Evolutionary conservation across 2,329 filamentous ascomycete species (phyloP).

Genomic region (Pseudogymnoascus sp.): DNA sequence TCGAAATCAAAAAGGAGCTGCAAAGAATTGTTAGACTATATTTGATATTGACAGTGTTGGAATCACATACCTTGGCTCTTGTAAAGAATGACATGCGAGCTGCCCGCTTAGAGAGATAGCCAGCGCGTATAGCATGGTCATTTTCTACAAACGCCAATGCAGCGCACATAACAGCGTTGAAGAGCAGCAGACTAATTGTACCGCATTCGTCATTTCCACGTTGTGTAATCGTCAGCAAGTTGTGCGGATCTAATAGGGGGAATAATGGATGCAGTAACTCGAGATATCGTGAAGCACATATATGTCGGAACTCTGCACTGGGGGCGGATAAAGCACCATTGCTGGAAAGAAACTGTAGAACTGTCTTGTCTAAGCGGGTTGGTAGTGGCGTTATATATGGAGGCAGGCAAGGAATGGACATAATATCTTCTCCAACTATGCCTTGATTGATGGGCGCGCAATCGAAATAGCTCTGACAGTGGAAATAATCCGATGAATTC

Average conservation of each 20-base stretch:
- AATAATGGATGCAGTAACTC: not conserved
- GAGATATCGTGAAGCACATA: not conserved
- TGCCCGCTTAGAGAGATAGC: conserved; percentile 65
- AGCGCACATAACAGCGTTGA: conserved; percentile 88
- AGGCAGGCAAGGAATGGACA: not conserved
- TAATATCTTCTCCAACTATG: not conserved
- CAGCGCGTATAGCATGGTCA: conserved; percentile 62
- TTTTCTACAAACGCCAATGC: conserved; percentile 77
- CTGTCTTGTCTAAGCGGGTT: not conserved
- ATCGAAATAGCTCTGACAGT: not conserved
- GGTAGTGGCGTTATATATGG: not conserved
- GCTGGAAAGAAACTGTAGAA: not conserved
- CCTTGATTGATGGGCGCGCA: not conserved
- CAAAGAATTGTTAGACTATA: not conserved
- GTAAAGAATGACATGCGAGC: conserved; percentile 80
- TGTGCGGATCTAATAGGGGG: not conserved
- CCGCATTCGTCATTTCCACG: not conserved
- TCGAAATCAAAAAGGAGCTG: conserved; percentile 82
- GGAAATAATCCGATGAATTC: not conserved
- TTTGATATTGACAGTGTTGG: not conserved
- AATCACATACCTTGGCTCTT: conserved; percentile 48
- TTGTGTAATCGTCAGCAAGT: not conserved
- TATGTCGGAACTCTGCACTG: not conserved
- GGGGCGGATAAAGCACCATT: not conserved
- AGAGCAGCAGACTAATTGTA: conserved; percentile 67